Evolutionary conservation across 139 green algal genomes (phyloP).

Genomic region (Volvox reticuliferus): DNA sequence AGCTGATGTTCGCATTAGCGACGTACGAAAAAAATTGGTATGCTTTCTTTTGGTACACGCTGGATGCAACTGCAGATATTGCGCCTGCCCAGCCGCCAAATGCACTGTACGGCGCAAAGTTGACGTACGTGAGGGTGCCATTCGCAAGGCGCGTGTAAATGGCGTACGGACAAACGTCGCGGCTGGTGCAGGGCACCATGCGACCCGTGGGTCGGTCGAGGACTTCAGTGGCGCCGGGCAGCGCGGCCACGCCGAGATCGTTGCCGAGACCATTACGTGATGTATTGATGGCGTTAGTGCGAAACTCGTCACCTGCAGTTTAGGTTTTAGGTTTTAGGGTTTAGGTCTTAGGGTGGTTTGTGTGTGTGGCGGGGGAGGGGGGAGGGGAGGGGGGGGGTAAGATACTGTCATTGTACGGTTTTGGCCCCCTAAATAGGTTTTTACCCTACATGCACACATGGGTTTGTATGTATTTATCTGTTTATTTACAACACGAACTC

Average conservation of each 20-base stretch:
- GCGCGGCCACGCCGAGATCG: constrained; percentile 1
- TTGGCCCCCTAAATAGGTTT: too few relatives aligned
- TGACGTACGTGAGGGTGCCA: constrained; percentile 7
- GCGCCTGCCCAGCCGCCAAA: constrained; percentile 41
- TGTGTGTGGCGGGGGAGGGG: too few relatives aligned
- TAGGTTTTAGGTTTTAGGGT: background rate
- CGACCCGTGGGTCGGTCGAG: constrained; percentile 3
- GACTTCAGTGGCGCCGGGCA: constrained; percentile 4
- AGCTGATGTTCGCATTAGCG: background rate
- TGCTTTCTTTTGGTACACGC: background rate
- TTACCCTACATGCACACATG: too few relatives aligned
- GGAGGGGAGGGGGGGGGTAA: too few relatives aligned
- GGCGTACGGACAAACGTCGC: background rate
- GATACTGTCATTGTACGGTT: too few relatives aligned
- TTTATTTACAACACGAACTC: too few relatives aligned
- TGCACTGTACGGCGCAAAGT: constrained; percentile 36
- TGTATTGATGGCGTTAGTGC: background rate
- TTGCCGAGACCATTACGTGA: background rate
- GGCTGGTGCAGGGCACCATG: background rate
- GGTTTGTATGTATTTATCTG: too few relatives aligned
- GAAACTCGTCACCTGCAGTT: constrained; percentile 23
- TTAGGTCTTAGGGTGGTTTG: too few relatives aligned
- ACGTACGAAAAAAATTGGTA: constrained; percentile 23
- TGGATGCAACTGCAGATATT: background rate
- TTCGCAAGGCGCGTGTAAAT: background rate